Evolutionary conservation across 2,329 filamentous ascomycete genomes (phyloP), one percentile per base, ranked within the genome.

Genomic region (Colletotrichum godetiae): DNA sequence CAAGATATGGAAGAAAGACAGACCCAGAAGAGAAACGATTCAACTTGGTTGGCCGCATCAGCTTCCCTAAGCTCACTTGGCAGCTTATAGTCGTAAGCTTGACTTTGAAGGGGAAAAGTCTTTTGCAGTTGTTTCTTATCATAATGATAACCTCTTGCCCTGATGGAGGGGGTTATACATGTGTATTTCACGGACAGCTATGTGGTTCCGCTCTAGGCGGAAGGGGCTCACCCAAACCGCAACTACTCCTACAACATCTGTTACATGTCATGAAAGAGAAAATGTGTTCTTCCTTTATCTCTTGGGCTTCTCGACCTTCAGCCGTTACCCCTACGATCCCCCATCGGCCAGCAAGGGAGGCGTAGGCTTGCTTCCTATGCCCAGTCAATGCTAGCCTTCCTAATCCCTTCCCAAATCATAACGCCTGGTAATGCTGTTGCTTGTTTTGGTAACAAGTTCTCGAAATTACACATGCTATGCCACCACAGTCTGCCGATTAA

Each of bases 361-460:
- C 35, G 12, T 33, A 62, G 37, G 61, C 61, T 37, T 24, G 37
- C 58, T 15, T 10, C 35, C 58, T 33, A 11, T 15, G n/a, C 15
- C 6, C 22, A 13, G 31, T 31, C 15, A 19, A 42, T 37, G 13
- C 33, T 35, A 8, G 7, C n/a, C n/a, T 6, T 22, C 59, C 27
- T 24, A 15, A 15, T 13, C 37, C 37, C 27, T 42, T 33, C 37
- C 19, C 1, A 31, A 33, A 72, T 72, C 35, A 75, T 56, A 70
- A 60, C 42, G 52, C 62, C 62, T 11, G 61, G 29, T 13, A 29
- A 65, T 65, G 62, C 49, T 65, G 53, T 22, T 27, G 62, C 62
- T 57, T 65, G 35, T 33, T 65, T 46, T 65, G 62, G 49, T 67
- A 69, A 69, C 63, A 61, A 59, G 56, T 59, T 61, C 3, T 70